Base-by-base conservation (phyloP, 2,329 filamentous ascomycete species). In the Stagonosporopsis cucurbitacearum region DNA sequence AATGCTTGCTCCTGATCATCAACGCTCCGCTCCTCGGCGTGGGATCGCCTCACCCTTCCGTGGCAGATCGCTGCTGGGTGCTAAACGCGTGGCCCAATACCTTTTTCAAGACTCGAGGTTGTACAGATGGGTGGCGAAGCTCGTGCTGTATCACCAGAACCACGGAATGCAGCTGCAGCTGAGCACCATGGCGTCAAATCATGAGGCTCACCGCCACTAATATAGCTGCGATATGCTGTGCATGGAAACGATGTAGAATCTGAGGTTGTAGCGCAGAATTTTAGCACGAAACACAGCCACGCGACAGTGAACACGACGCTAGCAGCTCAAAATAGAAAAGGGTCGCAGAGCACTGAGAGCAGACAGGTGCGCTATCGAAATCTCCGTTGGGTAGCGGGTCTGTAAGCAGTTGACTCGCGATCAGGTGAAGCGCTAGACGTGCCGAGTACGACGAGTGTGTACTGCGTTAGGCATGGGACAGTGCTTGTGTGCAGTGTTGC, bases 401-500 rank as follows among this genome's bases (percentile, higher is more conserved):
- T 30, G 36, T 43, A 50, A 49, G 41, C 45, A 25, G 19, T 30
- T 15, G 30, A 8, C 26, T 44, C 35, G 39, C 22, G 22, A 45
- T 50, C 50, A 53, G 49, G 54, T 57, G 54, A 50, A 49, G 44
- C 49, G 44, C 54, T 53, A 57, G 49, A 33, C 43, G 17, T 15
- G 20, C 32, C 54, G 33, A 49, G 44, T 50, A 56, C 53, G 53
- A 56, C 17, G 47, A 30, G 42, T 50, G 53, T 47, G 53, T 50
- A 50, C 53, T 53, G 53, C 25, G 30, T 50, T 50, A 32, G 53
- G 53, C 12, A 50, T 46, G 41, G 41, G 41, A 17, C 23, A n/a
- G 32, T 50, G 41, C 46, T 37, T 56, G 46, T 42, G 47, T 46
- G 30, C 30, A 30, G 47, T 20, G 15, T 32, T 7, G 46, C 53